Percentiles rank a stretch among this genome's conserved stretches.
These are phyloP conservation scores for Akanthomyces muscarius DNA, from an alignment of 2,329 filamentous ascomycete species.

Conservation along the genomic window DNA sequence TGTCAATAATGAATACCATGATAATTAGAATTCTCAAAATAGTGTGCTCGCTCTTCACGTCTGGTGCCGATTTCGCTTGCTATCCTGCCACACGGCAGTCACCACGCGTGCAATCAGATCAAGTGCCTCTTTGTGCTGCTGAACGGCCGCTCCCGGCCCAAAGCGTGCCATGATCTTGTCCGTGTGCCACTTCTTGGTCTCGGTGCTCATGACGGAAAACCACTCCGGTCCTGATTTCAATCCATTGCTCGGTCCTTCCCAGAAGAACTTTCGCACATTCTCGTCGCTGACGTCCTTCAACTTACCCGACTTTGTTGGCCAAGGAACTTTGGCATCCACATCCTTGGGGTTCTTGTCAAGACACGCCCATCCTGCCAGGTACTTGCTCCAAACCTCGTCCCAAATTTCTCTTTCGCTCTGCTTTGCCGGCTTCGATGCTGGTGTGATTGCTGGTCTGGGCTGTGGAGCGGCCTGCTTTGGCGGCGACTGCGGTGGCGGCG, in stretches of 20 bases:
- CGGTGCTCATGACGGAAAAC: background rate
- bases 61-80: background rate
- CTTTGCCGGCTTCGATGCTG: background rate
- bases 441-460: background rate
- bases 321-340: background rate
- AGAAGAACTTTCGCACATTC: slow-evolving; percentile 3
- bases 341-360: background rate
- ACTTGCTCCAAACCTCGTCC: background rate
- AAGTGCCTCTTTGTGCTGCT: background rate
- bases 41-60: background rate
- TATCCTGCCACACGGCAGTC: background rate
- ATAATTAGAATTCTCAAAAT: no score
- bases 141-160: background rate
- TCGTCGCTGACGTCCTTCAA: background rate
- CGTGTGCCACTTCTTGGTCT: slow-evolving; percentile 2
- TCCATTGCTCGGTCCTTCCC: background rate
- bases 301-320: background rate
- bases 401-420: background rate
- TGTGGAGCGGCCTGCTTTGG: background rate
- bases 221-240: background rate
- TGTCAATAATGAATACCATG: no score
- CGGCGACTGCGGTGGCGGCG: background rate
- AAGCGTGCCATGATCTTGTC: slow-evolving; percentile 1
- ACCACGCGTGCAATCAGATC: background rate
- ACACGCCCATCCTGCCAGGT: background rate